Evolutionary conservation across 2,329 filamentous ascomycete species (phyloP), one percentile per base, ranked within the genome.

Genomic region (Paecilomyces fulvus): DNA sequence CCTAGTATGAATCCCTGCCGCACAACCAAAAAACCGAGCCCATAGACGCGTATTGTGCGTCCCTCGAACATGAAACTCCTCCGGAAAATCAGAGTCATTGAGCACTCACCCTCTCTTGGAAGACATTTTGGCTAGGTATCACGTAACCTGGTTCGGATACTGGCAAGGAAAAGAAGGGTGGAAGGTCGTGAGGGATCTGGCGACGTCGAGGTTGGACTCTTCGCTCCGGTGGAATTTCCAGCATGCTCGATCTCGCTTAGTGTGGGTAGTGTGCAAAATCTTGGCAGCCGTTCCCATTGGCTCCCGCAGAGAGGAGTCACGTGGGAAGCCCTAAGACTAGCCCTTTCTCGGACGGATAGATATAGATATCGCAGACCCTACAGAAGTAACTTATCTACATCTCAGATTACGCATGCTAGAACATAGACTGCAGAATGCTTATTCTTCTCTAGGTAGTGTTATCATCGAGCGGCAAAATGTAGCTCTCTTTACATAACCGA

Each of bases 91-190:
- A 23, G 54, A 56, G 33, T 61, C 56, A 59, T 53, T 55, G 61
- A 58, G 57, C 56, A 73, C 75, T 73, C 72, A 79, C 77, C 76
- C 76, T 75, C 76, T 75, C 66, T 76, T 76, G 37, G 37, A 8
- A 72, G 77, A 78, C 77, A 79, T 79, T 65, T 73, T 77, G 74
- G 65, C 69, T 70, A 64, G 65, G 65, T 72, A 69, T 76, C 66
- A 68, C 67, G 63, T 65, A 67, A 62, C 66, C 65, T 64, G 67
- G 68, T 66, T 71, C 64, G 67, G 66, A 67, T 69, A 70, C 66
- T 66, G 62, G 66, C 31, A 25, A 20, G 64, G 63, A 67, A 67
- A 67, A 63, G 64, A 64, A 65, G 66, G 65, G 64, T 64, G 65
- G 66, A 61, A 63, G 62, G 60, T 59, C 66, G 63, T 62, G 61